A percentile compares a stretch with the other conserved stretches of the same genome.
Conservation (phyloP, 805 yeast genomes). For the Wickerhamiella cacticola region DNA sequence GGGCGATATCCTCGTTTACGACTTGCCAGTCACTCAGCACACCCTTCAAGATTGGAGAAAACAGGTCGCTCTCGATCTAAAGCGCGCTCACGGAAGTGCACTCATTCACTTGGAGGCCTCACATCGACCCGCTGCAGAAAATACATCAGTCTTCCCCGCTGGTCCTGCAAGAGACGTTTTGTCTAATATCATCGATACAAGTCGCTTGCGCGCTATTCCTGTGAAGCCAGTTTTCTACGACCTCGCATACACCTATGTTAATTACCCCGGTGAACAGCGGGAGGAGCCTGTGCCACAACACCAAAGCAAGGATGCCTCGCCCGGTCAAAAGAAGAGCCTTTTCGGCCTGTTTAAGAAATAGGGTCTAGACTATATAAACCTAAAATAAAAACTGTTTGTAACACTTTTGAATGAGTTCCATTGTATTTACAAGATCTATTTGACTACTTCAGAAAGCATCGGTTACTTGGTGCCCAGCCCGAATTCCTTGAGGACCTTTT, state of each 20-base stretch:
- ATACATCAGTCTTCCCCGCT: conserved; percentile 33
- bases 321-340: conserved; percentile 13
- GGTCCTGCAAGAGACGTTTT: conserved; percentile 23
- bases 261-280: neutral
- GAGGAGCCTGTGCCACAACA: neutral
- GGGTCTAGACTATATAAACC: neutral
- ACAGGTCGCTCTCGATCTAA: conserved; percentile 14
- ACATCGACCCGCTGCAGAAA: conserved; percentile 35
- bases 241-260: conserved; percentile 70
- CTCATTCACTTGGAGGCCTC: conserved; percentile 26
- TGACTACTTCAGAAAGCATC: too few relatives aligned
- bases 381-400: neutral
- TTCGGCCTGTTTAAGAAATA: conserved; percentile 16
- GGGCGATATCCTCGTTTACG: conserved; percentile 18
- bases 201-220: conserved; percentile 44
- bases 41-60: conserved; percentile 11
- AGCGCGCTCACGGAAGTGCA: conserved; percentile 29
- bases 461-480: conserved; percentile 48
- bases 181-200: conserved; percentile 26
- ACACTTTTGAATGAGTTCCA: too few relatives aligned
- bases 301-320: neutral
- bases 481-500: conserved; percentile 46
- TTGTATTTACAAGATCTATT: too few relatives aligned
- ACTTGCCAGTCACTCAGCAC: conserved; percentile 17
- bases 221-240: conserved; percentile 88